Evolutionary conservation across 1,139 yeast species (phyloP).

Genomic region (Taphrina communis): DNA sequence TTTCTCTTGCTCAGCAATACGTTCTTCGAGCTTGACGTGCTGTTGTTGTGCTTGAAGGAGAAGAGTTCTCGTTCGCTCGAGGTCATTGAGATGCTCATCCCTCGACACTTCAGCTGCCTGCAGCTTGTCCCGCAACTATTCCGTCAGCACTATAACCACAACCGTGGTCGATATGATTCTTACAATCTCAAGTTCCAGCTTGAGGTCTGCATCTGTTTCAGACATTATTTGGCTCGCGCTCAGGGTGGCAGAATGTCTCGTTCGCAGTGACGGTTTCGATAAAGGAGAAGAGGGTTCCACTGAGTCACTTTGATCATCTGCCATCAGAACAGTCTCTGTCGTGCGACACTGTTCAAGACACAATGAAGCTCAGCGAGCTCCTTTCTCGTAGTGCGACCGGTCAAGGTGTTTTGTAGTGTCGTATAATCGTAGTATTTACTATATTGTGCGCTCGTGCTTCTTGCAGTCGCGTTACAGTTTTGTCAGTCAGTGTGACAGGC

Average conservation of each 20-base stretch:
- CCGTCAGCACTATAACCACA: no score
- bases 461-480: no score
- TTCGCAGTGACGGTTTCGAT: background rate
- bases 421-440: no score
- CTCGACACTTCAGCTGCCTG: constrained; percentile 6
- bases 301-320: background rate
- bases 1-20: background rate
- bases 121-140: constrained; percentile 11
- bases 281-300: background rate
- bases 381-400: no score
- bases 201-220: background rate
- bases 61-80: background rate
- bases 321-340: background rate
- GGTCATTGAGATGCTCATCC: constrained; percentile 1
- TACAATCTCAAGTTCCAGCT: constrained; percentile 1
- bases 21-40: constrained; percentile 7
- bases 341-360: no score
- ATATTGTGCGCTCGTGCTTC: no score
- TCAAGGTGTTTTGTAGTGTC: no score
- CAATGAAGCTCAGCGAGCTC: no score
- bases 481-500: no score
- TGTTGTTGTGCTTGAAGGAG: background rate
- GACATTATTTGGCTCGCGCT: background rate
- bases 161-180: background rate
- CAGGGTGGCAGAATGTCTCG: background rate